These are phyloP conservation scores for Yarrowia yakushimensis DNA, from an alignment of 805 yeast species.

Conservation along the genomic window DNA sequence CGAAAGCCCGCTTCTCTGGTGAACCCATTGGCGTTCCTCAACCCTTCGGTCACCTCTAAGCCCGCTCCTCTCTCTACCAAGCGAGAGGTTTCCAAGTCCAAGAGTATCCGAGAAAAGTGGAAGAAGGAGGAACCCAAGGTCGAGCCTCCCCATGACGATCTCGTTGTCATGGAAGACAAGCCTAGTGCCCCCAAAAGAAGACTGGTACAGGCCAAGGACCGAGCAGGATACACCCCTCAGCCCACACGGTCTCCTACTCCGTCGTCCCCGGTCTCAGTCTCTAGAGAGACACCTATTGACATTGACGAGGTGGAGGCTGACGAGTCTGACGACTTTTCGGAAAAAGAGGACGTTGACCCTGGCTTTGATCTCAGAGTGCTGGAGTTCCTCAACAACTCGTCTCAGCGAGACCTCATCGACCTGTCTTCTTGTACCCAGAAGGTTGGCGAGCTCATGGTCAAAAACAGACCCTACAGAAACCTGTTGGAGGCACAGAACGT, in stretches of 20 bases:
- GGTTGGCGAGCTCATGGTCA: constrained; percentile 60
- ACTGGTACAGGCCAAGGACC: constrained; percentile 21
- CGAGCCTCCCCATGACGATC: background rate
- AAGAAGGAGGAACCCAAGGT: background rate
- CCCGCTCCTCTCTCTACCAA: constrained; percentile 5
- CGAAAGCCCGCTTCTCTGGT: background rate
- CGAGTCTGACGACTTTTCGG: constrained; percentile 29
- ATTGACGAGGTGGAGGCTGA: constrained; percentile 14
- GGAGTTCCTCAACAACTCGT: constrained; percentile 74
- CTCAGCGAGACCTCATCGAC: constrained; percentile 72
- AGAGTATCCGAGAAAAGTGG: constrained; percentile 20
- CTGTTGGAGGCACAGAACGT: constrained; percentile 58
- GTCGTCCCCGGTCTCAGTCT: background rate
- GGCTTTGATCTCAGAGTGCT: constrained; percentile 64
- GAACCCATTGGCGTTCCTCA: constrained; percentile 13
- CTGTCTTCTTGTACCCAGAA: constrained; percentile 67
- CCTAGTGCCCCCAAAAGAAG: constrained; percentile 16
- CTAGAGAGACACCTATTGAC: background rate
- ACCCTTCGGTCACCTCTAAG: background rate
- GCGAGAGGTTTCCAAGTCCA: constrained; percentile 19
- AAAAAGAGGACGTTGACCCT: constrained; percentile 46
- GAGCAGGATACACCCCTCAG: background rate
- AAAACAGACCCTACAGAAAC: constrained; percentile 63
- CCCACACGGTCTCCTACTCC: background rate
- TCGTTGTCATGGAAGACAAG: constrained; percentile 6